Base-by-base conservation (phyloP, 768 basidiomycete species). In the Kwoniella shandongensis region DNA sequence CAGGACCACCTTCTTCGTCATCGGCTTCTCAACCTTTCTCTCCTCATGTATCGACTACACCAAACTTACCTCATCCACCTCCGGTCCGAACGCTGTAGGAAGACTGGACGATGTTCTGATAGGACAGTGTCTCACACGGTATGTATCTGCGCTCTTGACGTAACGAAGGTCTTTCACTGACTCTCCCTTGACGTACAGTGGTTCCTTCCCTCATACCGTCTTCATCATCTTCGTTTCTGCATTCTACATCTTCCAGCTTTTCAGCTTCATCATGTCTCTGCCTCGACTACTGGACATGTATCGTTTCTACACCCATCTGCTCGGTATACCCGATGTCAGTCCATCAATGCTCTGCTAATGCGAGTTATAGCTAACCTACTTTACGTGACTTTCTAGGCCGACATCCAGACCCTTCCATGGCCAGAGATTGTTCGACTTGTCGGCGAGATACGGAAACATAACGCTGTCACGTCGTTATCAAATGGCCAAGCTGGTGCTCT, bases 341-440 rank as follows among this genome's bases (percentile, higher is more conserved):
- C n/a, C n/a, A n/a, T n/a, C n/a, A n/a, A n/a, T n/a, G n/a, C n/a
- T n/a, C n/a, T n/a, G 36, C n/a, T 10, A 38, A 38, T n/a, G 36
- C n/a, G n/a, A n/a, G n/a, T n/a, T n/a, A n/a, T n/a, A n/a, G 23
- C 44, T 23, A 45, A 12, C 7, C 11, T 27, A 1, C 23, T 32
- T 8, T 4, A 42, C 5, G 0, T 1, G 35, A 23, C 17, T 11
- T 10, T 18, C 1, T 73, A 98, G 94, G 88, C 85, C 47, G 96
- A 99, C 76, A 93, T 99, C 42, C 91, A 92, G 78, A 98, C 96
- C 0, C 91, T 98, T 38, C 87, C 93, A 0, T 99, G 96, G 96
- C 86, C 89, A 0, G 89, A 91, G 70, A 83, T 99, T 38, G 96
- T 99, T 49, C 83, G 88, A 17, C 84, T 92, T 30, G 91, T 99